Conservation (phyloP, 129 eudicot genomes). For the Saposhnikovia divaricata region DNA sequence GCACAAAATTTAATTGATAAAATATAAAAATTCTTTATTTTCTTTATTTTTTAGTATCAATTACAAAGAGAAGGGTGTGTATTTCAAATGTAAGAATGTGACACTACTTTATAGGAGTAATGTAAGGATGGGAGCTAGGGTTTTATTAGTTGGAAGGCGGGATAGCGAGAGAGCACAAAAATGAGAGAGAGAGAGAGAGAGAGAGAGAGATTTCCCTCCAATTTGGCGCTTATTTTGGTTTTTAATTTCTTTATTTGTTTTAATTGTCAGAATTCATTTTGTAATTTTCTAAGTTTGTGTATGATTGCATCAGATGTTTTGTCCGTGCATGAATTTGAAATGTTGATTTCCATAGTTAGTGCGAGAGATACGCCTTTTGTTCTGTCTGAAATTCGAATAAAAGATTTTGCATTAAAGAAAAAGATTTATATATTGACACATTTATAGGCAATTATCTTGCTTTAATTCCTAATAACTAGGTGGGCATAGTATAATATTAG, state of each 20-base stretch:
- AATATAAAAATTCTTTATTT: neutral
- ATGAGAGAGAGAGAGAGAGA: neutral
- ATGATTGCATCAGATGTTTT: neutral
- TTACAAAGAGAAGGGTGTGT: neutral
- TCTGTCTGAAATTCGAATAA: neutral
- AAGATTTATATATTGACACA: neutral
- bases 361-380: neutral
- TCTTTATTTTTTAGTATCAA: too few species aligned
- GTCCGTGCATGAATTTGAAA: neutral
- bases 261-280: neutral
- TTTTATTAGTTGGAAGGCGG: neutral
- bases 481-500: too few species aligned
- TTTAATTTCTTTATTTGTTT: neutral
- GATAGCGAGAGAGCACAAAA: neutral
- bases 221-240: slow-evolving; percentile 18
- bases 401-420: too few species aligned
- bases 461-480: too few species aligned
- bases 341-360: neutral
- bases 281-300: neutral
- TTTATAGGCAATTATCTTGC: neutral
- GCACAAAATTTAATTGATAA: neutral
- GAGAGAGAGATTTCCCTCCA: slow-evolving; percentile 16
- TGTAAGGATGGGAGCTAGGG: neutral
- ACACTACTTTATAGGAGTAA: neutral
- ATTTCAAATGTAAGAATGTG: neutral